A percentile compares a stretch with the other conserved stretches of the same genome.
phyloP scores from a whole-genome alignment of 257 asterid species.

The Solanum tacnaense region DNA sequence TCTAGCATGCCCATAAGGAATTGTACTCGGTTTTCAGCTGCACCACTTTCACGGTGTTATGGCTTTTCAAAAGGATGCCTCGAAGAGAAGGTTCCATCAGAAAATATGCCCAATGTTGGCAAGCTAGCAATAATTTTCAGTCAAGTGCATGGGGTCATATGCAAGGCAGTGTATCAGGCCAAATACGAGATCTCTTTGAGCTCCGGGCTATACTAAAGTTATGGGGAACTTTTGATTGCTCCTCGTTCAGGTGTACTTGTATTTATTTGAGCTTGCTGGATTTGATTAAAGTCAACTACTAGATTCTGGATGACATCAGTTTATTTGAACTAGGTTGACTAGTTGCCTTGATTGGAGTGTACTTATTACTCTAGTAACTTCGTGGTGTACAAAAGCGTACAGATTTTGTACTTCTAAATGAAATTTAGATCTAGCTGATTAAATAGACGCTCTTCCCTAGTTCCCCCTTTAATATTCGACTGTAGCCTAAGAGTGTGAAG shows the following conservation, averaged over 20 bases:
- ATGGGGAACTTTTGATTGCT: not conserved
- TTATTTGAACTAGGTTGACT: not conserved
- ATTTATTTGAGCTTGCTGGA: not conserved
- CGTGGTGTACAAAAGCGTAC: not conserved
- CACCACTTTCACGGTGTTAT: not conserved
- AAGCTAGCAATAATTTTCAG: not conserved
- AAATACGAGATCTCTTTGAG: not conserved
- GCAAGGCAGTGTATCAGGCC: not conserved
- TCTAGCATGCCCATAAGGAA: not conserved
- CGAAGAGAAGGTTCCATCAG: not conserved
- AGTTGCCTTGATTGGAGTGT: not conserved
- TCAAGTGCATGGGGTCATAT: not conserved
- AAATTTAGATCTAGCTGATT: not conserved
- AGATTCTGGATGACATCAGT: not conserved
- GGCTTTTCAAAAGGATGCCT: not conserved
- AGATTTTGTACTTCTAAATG: not conserved
- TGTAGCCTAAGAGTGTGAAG: not conserved
- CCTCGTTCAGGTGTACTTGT: not conserved
- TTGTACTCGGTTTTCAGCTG: not conserved
- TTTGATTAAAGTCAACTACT: not conserved
- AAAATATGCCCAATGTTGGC: not conserved
- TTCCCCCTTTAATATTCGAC: not conserved
- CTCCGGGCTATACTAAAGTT: not conserved
- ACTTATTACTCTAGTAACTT: not conserved
- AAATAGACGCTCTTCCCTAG: not conserved